Evolutionary conservation across 2,329 filamentous ascomycete species (phyloP), one percentile per base, ranked within the genome.

Genomic region (Cytospora paraplurivora): DNA sequence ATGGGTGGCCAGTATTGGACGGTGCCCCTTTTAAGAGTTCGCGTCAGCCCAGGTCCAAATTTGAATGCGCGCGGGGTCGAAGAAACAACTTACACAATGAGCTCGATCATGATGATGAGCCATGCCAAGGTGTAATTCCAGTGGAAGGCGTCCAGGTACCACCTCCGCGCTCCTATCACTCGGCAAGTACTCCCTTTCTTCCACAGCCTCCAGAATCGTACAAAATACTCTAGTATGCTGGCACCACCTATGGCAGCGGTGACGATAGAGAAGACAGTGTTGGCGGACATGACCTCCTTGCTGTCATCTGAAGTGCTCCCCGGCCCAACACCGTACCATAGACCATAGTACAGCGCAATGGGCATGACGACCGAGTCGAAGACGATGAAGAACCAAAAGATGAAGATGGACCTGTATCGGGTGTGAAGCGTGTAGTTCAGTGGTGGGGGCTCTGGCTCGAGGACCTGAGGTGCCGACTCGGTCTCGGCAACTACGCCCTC

Each of bases 41-140:
- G 57, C 34, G 47, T 60, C 21, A 51, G 53, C 34, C 13, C 27
- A n/a, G 1, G 17, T 44, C 61, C 15, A 63, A 59, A 12, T 7
- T 17, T 27, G 32, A 33, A 19, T 15, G 27, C 32, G n/a, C 13
- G 19, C 13, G 38, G 15, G 5, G 15, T n/a, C 12, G n/a, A 8
- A 17, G 35, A 11, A 11, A 19, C 15, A 4, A 67, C 71, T 69
- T 68, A 73, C 71, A 82, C 78, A 67, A 85, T 82, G 27, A 85
- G 75, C 67, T 85, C 82, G 56, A 84, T 76, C 80, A 85, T 84
- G 69, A 85, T 77, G 62, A 83, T 79, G 55, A 84, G 76, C 81
- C 82, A 84, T 13, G 78, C 81, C 3, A 83, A 69, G 3, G 79
- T 79, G 53, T 84, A 78, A 67, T 83, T 84, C 82, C 82, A 85